Conservation (phyloP, 352 stramenopile genomes). For the Aphanomyces euteiches region DNA sequence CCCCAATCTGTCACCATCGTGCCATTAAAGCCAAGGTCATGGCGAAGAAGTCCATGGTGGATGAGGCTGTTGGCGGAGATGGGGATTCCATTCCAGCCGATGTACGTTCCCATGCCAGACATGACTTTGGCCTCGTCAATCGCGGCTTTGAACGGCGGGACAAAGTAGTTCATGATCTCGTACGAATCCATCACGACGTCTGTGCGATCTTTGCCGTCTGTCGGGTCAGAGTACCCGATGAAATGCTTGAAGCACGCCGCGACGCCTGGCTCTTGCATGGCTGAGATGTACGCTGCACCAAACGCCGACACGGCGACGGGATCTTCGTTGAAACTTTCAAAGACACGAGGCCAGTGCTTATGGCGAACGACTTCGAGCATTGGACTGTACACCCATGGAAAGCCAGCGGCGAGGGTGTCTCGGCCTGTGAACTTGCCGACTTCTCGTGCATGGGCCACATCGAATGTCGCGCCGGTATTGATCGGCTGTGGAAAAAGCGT, state of each 20-base stretch:
- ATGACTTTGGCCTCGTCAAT: conserved; percentile 67
- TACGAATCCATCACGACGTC: conserved; percentile 75
- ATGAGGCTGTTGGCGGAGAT: conserved; percentile 77
- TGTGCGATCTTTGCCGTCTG: conserved; percentile 67
- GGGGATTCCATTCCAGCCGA: conserved; percentile 89
- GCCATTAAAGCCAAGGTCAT: conserved; percentile 85
- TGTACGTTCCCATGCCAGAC: conserved; percentile 93
- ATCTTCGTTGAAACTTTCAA: conserved; percentile 92
- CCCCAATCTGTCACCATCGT: conserved; percentile 90
- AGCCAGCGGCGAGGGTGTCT: conserved; percentile 82
- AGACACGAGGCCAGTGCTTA: conserved; percentile 84
- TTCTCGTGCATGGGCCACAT: conserved; percentile 53
- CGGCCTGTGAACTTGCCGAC: conserved; percentile 75
- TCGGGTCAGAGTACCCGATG: conserved; percentile 73
- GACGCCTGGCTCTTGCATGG: conserved; percentile 66
- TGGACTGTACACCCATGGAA: conserved; percentile 89
- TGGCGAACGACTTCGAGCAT: conserved; percentile 79
- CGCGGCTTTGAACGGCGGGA: conserved; percentile 73
- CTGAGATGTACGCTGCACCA: conserved; percentile 64
- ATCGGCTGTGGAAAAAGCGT: conserved; percentile 71
- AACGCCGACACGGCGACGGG: conserved; percentile 64
- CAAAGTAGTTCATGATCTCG: conserved; percentile 82
- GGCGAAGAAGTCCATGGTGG: conserved; percentile 69
- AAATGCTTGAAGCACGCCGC: conserved; percentile 89
- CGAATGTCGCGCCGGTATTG: conserved; percentile 73